Conservation (phyloP, 306 rosid species). For the Cucurbita ficifolia region DNA sequence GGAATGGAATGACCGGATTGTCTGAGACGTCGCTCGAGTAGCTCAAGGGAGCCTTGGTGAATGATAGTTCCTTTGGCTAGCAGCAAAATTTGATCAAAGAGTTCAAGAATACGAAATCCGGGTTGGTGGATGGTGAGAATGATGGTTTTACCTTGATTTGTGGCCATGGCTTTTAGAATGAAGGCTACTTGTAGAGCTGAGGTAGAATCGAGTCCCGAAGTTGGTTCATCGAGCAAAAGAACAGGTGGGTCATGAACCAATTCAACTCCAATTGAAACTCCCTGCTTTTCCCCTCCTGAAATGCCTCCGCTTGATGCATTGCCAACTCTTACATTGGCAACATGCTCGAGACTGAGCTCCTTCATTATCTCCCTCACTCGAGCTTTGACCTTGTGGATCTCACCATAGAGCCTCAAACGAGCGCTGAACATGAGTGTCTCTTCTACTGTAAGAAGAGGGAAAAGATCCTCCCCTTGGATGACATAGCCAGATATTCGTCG, state of each 20-base stretch:
- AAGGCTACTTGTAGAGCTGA: conserved; percentile 25
- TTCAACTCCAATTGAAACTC: conserved; percentile 30
- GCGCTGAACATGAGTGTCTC: conserved; percentile 32
- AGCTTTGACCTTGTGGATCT: conserved; percentile 12
- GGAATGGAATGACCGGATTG: conserved; percentile 24
- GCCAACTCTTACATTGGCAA: conserved; percentile 18
- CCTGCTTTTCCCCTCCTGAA: conserved; percentile 30
- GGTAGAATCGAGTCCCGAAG: conserved; percentile 35
- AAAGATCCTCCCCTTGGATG: conserved; percentile 26
- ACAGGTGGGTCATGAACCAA: conserved; percentile 31
- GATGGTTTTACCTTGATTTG: conserved; percentile 27
- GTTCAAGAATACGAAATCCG: conserved; percentile 26
- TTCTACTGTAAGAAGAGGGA: conserved; percentile 27
- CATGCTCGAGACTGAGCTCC: conserved; percentile 30
- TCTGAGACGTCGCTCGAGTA: conserved; percentile 17
- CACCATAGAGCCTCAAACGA: conserved; percentile 18
- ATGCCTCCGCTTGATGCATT: conserved; percentile 18
- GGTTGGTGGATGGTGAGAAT: conserved; percentile 36
- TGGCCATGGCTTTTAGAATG: conserved; percentile 31
- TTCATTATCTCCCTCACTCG: conserved; percentile 22
- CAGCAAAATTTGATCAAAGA: conserved; percentile 25
- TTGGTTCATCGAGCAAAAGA: conserved; percentile 35
- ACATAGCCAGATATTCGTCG: conserved; percentile 33
- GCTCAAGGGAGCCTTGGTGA: conserved; percentile 24
- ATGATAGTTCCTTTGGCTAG: conserved; percentile 21